Base-by-base conservation (phyloP, 192 early-diverging fungal species). In the Podila clonocystis region DNA sequence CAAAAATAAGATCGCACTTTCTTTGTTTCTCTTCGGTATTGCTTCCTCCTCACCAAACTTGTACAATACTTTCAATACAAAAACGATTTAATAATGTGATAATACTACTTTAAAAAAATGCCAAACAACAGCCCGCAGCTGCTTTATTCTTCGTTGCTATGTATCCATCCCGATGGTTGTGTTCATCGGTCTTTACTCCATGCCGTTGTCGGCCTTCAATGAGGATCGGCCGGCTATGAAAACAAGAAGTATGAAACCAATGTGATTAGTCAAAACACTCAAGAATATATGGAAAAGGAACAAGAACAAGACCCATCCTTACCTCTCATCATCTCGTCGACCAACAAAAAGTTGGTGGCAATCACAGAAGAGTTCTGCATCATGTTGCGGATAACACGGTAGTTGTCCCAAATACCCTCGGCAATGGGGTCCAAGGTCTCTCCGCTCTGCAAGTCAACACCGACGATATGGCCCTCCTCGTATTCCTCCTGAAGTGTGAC, bases 361-460 rank as follows among this genome's bases (percentile, higher is more conserved):
- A 99, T 98, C n/a, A 98, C 97, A 50, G 98, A 89, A 68, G 92
- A 91, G 75, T 29, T 64, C 82, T 98, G 94, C 62, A 99, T 88
- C 94, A 98, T 93, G 83, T 98, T 95, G 38, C 96, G 90, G 68
- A 96, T 88, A 52, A 99, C 98, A 50, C 97, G 93, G 89, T 98
- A 98, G 88, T 99, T 99, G 83, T 99, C 96, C 95, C 95, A 98
- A 65, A 99, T 95, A 57, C 98, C 98, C 82, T 98, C 95, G 49
- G 91, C 82, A 59, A 89, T 83, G 2, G 98, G 98, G 71, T 99
- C 97, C 82, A 97, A 80, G 34, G 95, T 92, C 75, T 97, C 97
- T 45, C 98, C 97, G 0, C 96, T 97, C 63, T 92, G 92, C 68
- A 99, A 90, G 80, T 99, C 97, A 26, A 98, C 83, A 50, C 98